Evolutionary conservation across 306 rosid species (phyloP).

Genomic region (Senna siamea): DNA sequence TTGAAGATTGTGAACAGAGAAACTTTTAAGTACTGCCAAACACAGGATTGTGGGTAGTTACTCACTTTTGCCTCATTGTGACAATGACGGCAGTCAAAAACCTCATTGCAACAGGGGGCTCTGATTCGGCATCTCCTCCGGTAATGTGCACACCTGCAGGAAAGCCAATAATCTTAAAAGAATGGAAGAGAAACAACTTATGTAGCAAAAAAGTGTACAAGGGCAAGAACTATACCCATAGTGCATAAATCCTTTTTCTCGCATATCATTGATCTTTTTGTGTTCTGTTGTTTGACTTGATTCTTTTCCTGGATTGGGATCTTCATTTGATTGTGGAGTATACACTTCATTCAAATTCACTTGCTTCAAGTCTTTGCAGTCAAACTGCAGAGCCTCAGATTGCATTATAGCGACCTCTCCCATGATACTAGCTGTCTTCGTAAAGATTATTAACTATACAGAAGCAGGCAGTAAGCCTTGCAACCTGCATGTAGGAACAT

Average conservation of each 20-base stretch:
- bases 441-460: slow-evolving; percentile 46
- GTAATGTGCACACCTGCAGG: slow-evolving; percentile 76
- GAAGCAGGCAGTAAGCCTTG: slow-evolving; percentile 51
- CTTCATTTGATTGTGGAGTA: slow-evolving; percentile 41
- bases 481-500: slow-evolving; percentile 75
- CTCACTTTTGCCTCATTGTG: slow-evolving; percentile 67
- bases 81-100: slow-evolving; percentile 82
- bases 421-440: slow-evolving; percentile 46
- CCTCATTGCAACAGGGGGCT: slow-evolving; percentile 93
- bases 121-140: slow-evolving; percentile 69
- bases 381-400: slow-evolving; percentile 54
- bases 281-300: slow-evolving; percentile 34
- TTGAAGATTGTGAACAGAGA: too few relatives aligned
- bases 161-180: not conserved
- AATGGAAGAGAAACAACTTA: not conserved
- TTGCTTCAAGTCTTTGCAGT: slow-evolving; percentile 46
- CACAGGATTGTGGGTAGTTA: not conserved
- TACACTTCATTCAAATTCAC: slow-evolving; percentile 36
- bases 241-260: slow-evolving; percentile 65
- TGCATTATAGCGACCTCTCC: slow-evolving; percentile 61
- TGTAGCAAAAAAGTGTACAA: not conserved
- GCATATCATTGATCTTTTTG: slow-evolving; percentile 29
- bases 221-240: slow-evolving; percentile 60
- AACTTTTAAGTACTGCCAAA: not conserved
- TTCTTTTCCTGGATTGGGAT: slow-evolving; percentile 45